Evolutionary conservation across 2,329 filamentous ascomycete species (phyloP).

Genomic region (Sclerotinia nivalis): DNA sequence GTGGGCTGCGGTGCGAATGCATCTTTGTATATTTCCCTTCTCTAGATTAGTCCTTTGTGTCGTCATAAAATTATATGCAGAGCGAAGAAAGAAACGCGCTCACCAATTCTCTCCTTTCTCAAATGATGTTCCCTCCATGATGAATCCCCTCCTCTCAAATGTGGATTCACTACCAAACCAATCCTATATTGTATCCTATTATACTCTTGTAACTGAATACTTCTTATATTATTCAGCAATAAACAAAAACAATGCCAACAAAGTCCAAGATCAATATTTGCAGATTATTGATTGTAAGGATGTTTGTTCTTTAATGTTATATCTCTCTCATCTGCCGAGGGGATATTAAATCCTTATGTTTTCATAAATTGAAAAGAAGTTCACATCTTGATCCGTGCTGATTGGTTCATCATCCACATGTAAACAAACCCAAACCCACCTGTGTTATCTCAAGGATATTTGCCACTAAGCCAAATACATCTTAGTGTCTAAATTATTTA

Average conservation of each 20-base stretch:
- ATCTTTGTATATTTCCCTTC: constrained; percentile 39
- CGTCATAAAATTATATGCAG: not conserved
- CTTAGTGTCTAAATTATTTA: constrained; percentile 34
- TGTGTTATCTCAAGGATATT: not conserved
- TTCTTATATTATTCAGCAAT: not conserved
- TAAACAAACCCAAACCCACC: constrained; percentile 19
- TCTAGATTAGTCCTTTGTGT: not conserved
- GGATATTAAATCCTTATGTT: not conserved
- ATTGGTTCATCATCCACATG: constrained; percentile 12
- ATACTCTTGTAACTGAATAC: not conserved
- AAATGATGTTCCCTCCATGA: constrained; percentile 15
- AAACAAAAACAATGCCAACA: not conserved
- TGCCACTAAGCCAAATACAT: not conserved
- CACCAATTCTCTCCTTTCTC: constrained; percentile 23
- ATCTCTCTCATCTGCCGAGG: not conserved
- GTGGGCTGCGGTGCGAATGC: constrained; percentile 34
- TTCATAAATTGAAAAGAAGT: constrained; percentile 9
- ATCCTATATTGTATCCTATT: not conserved
- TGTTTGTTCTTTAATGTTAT: constrained; percentile 1
- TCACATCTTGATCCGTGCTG: not conserved
- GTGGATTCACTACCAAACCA: not conserved
- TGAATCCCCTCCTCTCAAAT: not conserved
- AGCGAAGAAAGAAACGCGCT: constrained; percentile 26
- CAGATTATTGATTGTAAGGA: constrained; percentile 11
- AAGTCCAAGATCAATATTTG: not conserved